These are phyloP conservation scores for Tulasnella sp. DNA, from an alignment of 768 basidiomycete genomes.

Conservation along the genomic window DNA sequence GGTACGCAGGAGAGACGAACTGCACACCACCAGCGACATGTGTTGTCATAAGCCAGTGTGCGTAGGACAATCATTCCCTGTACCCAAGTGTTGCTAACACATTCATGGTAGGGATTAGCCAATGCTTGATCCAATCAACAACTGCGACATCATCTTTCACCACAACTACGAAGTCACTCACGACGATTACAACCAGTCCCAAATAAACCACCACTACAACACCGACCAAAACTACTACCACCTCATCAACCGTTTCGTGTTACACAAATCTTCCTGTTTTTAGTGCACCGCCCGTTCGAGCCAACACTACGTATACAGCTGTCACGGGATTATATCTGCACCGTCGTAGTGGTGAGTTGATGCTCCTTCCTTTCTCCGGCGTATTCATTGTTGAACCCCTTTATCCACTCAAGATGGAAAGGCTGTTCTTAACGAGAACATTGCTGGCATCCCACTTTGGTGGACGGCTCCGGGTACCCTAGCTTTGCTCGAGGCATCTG, in stretches of 20 bases:
- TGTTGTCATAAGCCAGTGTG: background rate
- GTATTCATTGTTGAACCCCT: background rate
- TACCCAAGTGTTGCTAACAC: background rate
- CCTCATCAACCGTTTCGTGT: background rate
- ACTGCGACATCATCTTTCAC: background rate
- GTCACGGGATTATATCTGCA: background rate
- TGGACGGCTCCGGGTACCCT: background rate
- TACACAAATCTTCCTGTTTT: background rate
- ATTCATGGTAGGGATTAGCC: background rate
- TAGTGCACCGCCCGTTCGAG: background rate
- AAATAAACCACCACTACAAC: background rate
- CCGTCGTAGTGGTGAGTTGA: background rate
- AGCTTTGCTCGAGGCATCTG: background rate
- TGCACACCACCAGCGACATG: too few relatives aligned
- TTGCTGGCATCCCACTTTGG: background rate
- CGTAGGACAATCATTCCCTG: background rate
- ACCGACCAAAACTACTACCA: background rate
- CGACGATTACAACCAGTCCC: too few relatives aligned
- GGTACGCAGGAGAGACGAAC: too few relatives aligned
- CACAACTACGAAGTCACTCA: background rate
- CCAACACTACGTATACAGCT: background rate
- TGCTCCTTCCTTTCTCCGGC: background rate
- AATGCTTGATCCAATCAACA: background rate
- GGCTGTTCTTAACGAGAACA: slow-evolving; percentile 49
- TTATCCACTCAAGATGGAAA: slow-evolving; percentile 39